Evolutionary conservation across 352 stramenopile species (phyloP), one percentile per base, ranked within the genome.

Genomic region (Pythium sukuiense): DNA sequence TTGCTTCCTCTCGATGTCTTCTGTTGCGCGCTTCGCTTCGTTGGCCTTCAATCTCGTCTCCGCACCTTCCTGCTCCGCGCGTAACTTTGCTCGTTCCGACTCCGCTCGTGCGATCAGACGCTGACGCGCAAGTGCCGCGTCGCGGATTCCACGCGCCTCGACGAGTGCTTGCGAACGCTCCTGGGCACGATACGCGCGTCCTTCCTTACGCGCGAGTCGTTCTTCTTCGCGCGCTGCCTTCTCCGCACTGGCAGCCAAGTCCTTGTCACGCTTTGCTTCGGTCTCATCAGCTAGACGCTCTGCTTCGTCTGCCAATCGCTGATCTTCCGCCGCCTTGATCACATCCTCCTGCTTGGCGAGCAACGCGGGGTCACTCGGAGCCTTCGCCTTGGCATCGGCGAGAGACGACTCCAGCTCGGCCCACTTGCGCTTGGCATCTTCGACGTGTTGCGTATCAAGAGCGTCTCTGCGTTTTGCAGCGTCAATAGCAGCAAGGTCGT

Each of bases 341-440:
- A 24, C 20, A 24, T 24, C 20, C 20, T 24, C 20, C 20, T 24
- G 20, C 55, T 60, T 49, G 35, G 33, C 35, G 1, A 3, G 16
- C 32, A 0, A n/a, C 33, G 8, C 33, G 33, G 14, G n/a, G 55
- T 60, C 55, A 3, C 5, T 20, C 7, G 55, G 33, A n/a, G 33
- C 24, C 5, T 33, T 60, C 33, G 55, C 55, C 55, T 60, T 60
- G 18, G 52, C 52, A 29, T 45, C 32, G 3, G 29, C 13, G 16
- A 58, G n/a, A 11, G 30, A 27, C 30, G 29, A 14, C 30, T 50
- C 55, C 3, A 26, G 50, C 1, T 60, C 55, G 8, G 3, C 14
- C 33, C 33, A 50, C 55, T 49, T 35, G 2, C 3, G 4, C 55
- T 35, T 60, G 55, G 55, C 55, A 11, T 60, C 37, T 9, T 3